phyloP scores from a whole-genome alignment of 2,329 filamentous ascomycete species.

The Aspergillus sp. region DNA sequence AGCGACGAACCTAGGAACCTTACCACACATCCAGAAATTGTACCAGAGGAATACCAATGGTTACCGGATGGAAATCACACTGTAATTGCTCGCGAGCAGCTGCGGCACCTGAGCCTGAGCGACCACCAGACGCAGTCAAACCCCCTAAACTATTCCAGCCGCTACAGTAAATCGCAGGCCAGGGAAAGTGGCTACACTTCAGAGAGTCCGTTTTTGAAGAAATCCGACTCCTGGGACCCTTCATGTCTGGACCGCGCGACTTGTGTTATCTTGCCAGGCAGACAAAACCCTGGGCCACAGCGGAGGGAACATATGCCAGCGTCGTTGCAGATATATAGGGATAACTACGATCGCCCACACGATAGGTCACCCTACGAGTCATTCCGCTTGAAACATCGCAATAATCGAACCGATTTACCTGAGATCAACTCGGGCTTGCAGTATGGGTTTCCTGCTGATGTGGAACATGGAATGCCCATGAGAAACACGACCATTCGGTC shows the following conservation, averaged over 20 bases:
- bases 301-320: neutral
- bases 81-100: neutral
- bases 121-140: constrained; percentile 14
- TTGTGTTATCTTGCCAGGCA: neutral
- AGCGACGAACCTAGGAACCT: neutral
- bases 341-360: constrained; percentile 4
- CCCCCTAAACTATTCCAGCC: constrained; percentile 18
- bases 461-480: neutral
- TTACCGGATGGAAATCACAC: neutral
- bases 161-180: neutral
- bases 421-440: constrained; percentile 7
- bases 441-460: neutral
- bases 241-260: neutral
- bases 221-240: neutral
- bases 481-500: constrained; percentile 4
- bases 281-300: neutral
- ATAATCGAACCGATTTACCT: constrained; percentile 5
- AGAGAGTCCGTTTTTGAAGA: constrained; percentile 5
- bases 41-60: constrained; percentile 3
- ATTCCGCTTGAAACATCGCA: neutral
- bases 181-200: neutral
- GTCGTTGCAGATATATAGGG: constrained; percentile 7
- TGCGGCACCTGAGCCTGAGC: constrained; percentile 10
- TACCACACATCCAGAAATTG: neutral
- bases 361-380: constrained; percentile 11